Conservation (phyloP, 495 filamentous ascomycete genomes). For the Neurospora sp. region DNA sequence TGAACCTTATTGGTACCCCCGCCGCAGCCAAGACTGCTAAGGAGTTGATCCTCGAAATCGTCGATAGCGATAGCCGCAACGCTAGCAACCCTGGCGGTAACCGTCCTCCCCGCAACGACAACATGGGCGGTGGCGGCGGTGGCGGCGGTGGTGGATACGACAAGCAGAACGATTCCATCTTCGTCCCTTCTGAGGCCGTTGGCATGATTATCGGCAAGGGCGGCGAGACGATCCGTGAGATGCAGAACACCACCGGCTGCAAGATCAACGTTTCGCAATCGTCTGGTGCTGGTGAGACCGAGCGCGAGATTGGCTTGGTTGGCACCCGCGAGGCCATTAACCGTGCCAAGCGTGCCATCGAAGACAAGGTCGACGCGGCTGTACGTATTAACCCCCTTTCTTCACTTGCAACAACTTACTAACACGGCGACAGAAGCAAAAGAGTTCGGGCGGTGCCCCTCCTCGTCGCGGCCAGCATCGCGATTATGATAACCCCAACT, state of each 20-base stretch:
- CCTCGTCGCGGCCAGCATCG: conserved; percentile 31
- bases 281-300: conserved; percentile 54
- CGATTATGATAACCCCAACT: conserved; percentile 34
- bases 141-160: conserved; percentile 37
- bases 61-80: conserved; percentile 70
- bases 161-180: conserved; percentile 68
- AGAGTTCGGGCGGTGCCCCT: conserved; percentile 38
- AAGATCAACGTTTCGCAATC: conserved; percentile 81
- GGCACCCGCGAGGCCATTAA: conserved; percentile 62
- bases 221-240: conserved; percentile 79
- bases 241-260: conserved; percentile 71
- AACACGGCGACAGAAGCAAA: conserved; percentile 35
- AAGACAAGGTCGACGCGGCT: conserved; percentile 79
- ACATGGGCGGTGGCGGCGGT: conserved; percentile 23
- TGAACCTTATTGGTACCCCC: conserved; percentile 69
- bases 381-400: conserved; percentile 34
- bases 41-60: conserved; percentile 75
- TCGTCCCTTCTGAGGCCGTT: conserved; percentile 73
- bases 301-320: conserved; percentile 72
- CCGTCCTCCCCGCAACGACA: conserved; percentile 1
- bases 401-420: conserved; percentile 9
- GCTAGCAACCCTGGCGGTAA: conserved; percentile 15
- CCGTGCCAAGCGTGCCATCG: conserved; percentile 64
- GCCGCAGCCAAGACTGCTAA: conserved; percentile 59
- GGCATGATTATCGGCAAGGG: conserved; percentile 89